phyloP scores from a whole-genome alignment of 1,139 yeast genomes.

The Hemisphaericaspora subhashii region DNA sequence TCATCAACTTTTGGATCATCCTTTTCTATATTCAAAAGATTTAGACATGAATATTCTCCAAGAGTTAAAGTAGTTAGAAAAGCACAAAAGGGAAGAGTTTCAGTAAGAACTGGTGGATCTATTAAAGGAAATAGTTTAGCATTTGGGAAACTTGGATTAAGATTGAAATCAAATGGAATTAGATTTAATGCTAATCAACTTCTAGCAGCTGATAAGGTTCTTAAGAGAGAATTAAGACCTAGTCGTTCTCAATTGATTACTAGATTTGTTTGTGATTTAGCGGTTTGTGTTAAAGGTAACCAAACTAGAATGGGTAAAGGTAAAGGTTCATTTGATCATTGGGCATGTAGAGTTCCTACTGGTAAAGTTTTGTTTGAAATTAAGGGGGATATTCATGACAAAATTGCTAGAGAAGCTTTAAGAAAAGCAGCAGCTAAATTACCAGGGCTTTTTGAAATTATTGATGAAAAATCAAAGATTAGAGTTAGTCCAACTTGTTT shows the following conservation, averaged over 20 bases:
- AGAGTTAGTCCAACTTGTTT: slow-evolving; percentile 66
- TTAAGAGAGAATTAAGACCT: slow-evolving; percentile 79
- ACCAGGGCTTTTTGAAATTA: slow-evolving; percentile 90
- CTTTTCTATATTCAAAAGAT: slow-evolving; percentile 35
- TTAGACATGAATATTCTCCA: slow-evolving; percentile 86
- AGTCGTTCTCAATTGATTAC: slow-evolving; percentile 71
- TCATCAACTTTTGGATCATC: neutral
- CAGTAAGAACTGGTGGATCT: slow-evolving; percentile 95
- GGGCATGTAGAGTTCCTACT: slow-evolving; percentile 96
- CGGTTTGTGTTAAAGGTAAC: slow-evolving; percentile 95
- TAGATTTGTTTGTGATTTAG: slow-evolving; percentile 79
- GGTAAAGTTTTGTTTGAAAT: slow-evolving; percentile 92
- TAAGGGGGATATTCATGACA: slow-evolving; percentile 77
- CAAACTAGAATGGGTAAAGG: slow-evolving; percentile 99
- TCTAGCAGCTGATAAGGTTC: slow-evolving; percentile 85
- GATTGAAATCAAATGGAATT: slow-evolving; percentile 83
- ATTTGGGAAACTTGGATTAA: slow-evolving; percentile 82
- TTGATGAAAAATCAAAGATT: slow-evolving; percentile 62
- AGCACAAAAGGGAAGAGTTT: slow-evolving; percentile 92
- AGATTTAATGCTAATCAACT: slow-evolving; percentile 88
- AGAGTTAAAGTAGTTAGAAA: slow-evolving; percentile 71
- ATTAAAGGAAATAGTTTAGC: slow-evolving; percentile 79
- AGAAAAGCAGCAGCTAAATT: slow-evolving; percentile 89
- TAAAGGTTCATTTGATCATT: slow-evolving; percentile 95
- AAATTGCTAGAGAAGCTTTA: slow-evolving; percentile 87